Percentiles rank a stretch among this genome's conserved stretches.
phyloP scores from a whole-genome alignment of 169 alveolate genomes.

The Eimeria brunetti region DNA sequence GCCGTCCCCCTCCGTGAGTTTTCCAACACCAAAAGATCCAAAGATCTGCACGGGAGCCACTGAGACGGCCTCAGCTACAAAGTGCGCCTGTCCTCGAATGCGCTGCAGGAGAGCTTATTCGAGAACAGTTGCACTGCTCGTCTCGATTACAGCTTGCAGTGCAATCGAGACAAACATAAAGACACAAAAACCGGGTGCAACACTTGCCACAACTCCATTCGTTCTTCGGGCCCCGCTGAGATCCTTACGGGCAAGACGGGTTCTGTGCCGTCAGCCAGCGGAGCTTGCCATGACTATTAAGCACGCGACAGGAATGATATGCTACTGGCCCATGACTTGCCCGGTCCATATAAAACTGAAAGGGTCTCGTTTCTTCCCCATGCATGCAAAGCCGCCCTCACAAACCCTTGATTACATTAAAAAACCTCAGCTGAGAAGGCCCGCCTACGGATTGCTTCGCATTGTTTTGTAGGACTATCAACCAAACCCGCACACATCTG shows the following conservation, averaged over 20 bases:
- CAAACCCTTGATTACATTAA: background rate
- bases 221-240: background rate
- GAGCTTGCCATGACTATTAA: background rate
- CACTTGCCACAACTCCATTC: background rate
- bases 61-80: background rate
- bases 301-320: background rate
- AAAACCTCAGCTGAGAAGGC: background rate
- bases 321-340: background rate
- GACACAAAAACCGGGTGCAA: background rate
- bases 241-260: background rate
- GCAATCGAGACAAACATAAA: background rate
- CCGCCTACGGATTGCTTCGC: conserved; percentile 15
- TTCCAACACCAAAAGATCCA: background rate
- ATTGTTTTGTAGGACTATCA: background rate
- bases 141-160: too few species aligned
- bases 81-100: background rate
- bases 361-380: background rate
- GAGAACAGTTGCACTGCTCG: too few species aligned
- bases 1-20: background rate
- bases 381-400: background rate
- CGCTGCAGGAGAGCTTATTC: too few species aligned
- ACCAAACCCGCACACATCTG: background rate
- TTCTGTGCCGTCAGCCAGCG: background rate
- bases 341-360: background rate
- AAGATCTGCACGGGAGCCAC: background rate